Conservation (phyloP, 2,329 filamentous ascomycete genomes). For the Madurella mycetomatis region DNA sequence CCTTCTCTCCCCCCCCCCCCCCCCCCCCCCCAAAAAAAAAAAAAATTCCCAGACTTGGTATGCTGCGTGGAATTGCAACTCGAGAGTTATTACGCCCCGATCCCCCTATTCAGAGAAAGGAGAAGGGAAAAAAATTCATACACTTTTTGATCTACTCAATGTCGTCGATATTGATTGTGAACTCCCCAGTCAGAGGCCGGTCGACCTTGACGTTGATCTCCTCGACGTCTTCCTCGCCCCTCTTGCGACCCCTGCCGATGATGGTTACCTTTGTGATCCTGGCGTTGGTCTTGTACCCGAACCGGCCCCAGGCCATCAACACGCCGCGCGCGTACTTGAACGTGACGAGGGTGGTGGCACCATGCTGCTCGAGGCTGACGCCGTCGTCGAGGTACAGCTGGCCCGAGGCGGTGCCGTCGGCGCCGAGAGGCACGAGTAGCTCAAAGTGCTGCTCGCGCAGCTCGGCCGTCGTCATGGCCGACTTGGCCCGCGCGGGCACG, state of each 20-base stretch:
- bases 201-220: conserved; percentile 9
- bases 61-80: too few relatives aligned
- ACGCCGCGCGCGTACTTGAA: conserved; percentile 55
- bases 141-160: background rate
- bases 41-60: too few relatives aligned
- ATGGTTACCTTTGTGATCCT: conserved; percentile 48
- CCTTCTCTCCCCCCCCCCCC: too few relatives aligned
- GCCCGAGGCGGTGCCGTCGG: conserved; percentile 60
- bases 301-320: conserved; percentile 49
- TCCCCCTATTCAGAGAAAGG: too few relatives aligned
- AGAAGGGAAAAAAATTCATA: too few relatives aligned
- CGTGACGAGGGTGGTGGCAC: conserved; percentile 49
- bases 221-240: conserved; percentile 5
- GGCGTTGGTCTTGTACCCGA: conserved; percentile 45
- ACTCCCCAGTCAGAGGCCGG: conserved; percentile 14
- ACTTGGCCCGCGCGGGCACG: conserved; percentile 53
- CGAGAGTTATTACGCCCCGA: too few relatives aligned
- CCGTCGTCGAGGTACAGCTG: conserved; percentile 76
- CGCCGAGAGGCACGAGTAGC: conserved; percentile 62
- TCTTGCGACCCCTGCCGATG: conserved; percentile 34
- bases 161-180: conserved; percentile 7
- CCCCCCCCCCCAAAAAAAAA: too few relatives aligned
- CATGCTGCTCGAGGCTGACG: conserved; percentile 56
- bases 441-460: conserved; percentile 64
- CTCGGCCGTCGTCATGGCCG: conserved; percentile 59